phyloP scores from a whole-genome alignment of 768 basidiomycete species.

The Cystobasidium ongulense region DNA sequence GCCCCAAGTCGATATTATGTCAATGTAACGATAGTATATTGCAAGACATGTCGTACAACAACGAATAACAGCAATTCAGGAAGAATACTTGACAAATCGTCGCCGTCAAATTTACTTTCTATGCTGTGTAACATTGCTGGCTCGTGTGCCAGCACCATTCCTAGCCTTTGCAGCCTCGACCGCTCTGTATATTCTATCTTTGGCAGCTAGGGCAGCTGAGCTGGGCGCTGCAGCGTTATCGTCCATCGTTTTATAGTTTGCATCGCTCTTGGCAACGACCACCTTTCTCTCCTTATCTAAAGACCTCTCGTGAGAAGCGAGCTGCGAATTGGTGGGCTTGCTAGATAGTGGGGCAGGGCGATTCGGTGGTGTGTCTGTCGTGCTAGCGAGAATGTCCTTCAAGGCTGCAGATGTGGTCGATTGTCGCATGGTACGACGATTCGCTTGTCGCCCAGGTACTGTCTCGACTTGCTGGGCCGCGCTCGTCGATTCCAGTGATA shows the following conservation, averaged over 20 bases:
- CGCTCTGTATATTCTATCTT: slow-evolving; percentile 3
- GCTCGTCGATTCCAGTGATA: too few species aligned
- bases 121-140: neutral
- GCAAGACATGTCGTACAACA: too few species aligned
- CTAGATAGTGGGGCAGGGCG: neutral
- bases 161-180: slow-evolving; percentile 5
- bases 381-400: slow-evolving; percentile 1
- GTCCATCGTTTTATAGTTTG: neutral
- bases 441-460: neutral
- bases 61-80: neutral
- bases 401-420: slow-evolving; percentile 9
- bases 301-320: neutral
- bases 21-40: too few species aligned
- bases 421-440: neutral
- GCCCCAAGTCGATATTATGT: too few species aligned
- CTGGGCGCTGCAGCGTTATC: neutral
- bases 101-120: neutral
- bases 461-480: neutral
- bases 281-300: neutral
- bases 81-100: too few species aligned
- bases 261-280: neutral
- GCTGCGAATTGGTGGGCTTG: neutral
- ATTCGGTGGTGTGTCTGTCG: slow-evolving; percentile 9
- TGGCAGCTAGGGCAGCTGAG: slow-evolving; percentile 14
- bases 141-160: neutral